Conservation (phyloP, 73 alveolate species). For the Tetrahymena thermophila region DNA sequence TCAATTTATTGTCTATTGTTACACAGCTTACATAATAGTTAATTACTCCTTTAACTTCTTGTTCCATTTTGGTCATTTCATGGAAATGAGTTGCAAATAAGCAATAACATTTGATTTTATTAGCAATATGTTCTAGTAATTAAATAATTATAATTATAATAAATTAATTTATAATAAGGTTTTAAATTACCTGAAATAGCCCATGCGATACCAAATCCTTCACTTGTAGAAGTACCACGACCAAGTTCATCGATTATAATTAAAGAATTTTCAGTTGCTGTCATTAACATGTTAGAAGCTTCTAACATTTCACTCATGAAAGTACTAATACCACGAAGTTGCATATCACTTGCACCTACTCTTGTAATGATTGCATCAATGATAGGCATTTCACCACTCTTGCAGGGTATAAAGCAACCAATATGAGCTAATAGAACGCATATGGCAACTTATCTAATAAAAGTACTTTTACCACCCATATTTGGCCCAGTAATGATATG, state of each 20-base stretch:
- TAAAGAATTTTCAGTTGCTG: constrained; percentile 86
- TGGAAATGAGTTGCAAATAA: constrained; percentile 98
- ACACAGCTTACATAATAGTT: constrained; percentile 80
- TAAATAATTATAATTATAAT: background rate
- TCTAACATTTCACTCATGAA: constrained; percentile 99
- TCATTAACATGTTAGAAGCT: constrained; percentile 63
- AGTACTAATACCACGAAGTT: constrained; percentile 91
- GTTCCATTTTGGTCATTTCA: constrained; percentile 92
- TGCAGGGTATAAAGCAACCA: constrained; percentile 94
- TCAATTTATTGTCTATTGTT: constrained; percentile 16
- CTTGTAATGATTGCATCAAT: constrained; percentile 95
- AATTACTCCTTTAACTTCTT: constrained; percentile 71
- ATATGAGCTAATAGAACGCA: constrained; percentile 90
- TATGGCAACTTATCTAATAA: constrained; percentile 92
- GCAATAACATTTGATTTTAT: constrained; percentile 82
- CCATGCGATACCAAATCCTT: constrained; percentile 70
- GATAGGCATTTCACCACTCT: constrained; percentile 84
- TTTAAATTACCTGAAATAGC: constrained; percentile 41
- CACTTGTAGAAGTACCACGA: constrained; percentile 88
- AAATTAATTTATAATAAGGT: background rate
- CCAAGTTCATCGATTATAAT: constrained; percentile 98
- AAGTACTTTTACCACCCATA: constrained; percentile 99
- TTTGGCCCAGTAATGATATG: constrained; percentile 97
- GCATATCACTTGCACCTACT: constrained; percentile 99
- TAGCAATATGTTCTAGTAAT: constrained; percentile 64